Base-by-base conservation (phyloP, 2,329 filamentous ascomycete genomes). In the Hymenoscyphus albidus region DNA sequence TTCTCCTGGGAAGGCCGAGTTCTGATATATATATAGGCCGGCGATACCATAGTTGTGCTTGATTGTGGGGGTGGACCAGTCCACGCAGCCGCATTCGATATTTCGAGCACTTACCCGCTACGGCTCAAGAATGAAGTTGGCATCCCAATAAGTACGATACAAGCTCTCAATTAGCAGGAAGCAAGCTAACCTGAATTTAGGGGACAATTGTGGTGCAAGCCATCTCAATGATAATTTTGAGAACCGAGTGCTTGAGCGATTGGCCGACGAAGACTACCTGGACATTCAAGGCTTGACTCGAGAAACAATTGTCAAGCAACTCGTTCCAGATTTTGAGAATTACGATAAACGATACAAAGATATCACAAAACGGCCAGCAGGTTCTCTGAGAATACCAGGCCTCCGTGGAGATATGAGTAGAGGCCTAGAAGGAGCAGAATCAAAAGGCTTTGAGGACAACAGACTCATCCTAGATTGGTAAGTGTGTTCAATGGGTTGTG, bases 41-140 rank as follows among this genome's bases (percentile, higher is more conserved):
- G 66, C 22, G 69, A 72, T 27, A 71, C 63, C 0, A 70, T 74
- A 27, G 64, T 72, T 7, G 61, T 73, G 14, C 61, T 72, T 14
- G 70, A 72, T 61, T 68, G 66, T 62, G 72, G 73, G 31, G 71
- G 74, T 10, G 73, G 74, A 3, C 75, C 73, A 1, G 71, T 74
- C 9, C 72, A 76, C 59, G 65, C 65, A 5, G 71, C 71, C 12
- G 73, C 72, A 0, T 74, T 75, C 51, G 68, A 67, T 3, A 69
- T 74, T 9, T 69, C 67, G 39, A 68, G 66, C n/a, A 67, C 65
- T 1, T 71, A 66, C 5, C 71, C 73, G 64, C 64, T 32, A 31
- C 59, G 16, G 65, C 69, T 22, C 22, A 22, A 22, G 22, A 22
- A 22, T 22, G 22, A 22, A 22, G 22, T 22, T 22, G 22, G 22